Base-by-base conservation (phyloP, 352 stramenopile species). In the Pythium monospermum region DNA sequence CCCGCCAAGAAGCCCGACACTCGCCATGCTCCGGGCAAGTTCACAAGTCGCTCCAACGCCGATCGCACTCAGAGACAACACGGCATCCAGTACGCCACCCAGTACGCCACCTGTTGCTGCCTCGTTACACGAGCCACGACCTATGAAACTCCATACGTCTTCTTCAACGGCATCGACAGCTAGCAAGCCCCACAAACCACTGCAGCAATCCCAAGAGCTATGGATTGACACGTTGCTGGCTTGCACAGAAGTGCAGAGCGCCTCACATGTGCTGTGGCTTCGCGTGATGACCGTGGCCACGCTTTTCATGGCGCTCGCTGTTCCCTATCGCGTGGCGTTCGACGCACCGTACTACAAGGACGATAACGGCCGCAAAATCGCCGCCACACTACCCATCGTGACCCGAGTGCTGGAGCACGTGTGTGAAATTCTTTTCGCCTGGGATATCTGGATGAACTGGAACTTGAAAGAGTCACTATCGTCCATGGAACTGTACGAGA, bases 401-500 rank as follows among this genome's bases (percentile, higher is more conserved):
- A 49, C 61, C 3, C 71, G 61, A 3, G 49, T 54, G 16, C 6
- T 80, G 6, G 73, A 84, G 51, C 58, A 66, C 12, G 32, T 49
- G 1, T 76, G 71, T n/a, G 68, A 82, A 30, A 21, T 82, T 23
- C 28, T 77, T 6, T 84, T 82, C 26, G 70, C 53, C 0, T 70
- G 60, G 55, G 73, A 84, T 53, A 82, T 84, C 33, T 84, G 70
- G 73, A 59, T 80, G 18, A 80, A 80, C 43, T 85, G 69, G 71
- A 76, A 80, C 27, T 39, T 82, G 16, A 73, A 69, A 28, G 64
- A 79, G 16, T 66, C 66, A 2, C 44, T 75, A 0, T 54, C 59
- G 10, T 78, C 73, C 0, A 66, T 85, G 52, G 73, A 82, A 30
- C 45, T 82, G 18, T 85, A 82, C 32, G 71, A 85, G 46, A 59